phyloP scores from a whole-genome alignment of 129 eudicot species.

The Calendula officinalis region DNA sequence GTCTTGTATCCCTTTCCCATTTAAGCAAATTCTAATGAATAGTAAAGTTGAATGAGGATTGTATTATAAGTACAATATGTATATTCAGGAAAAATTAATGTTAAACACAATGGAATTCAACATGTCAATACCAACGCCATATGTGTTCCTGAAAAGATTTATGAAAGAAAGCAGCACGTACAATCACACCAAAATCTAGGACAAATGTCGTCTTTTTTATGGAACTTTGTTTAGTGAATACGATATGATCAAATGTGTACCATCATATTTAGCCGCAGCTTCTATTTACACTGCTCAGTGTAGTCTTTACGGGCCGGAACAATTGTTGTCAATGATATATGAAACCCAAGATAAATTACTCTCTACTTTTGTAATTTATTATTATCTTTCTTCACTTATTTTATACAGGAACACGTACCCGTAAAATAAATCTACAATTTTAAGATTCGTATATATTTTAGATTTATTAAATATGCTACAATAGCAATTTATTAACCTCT shows the following conservation, averaged over 20 bases:
- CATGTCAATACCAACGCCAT: constrained; percentile 87
- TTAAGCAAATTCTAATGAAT: no score
- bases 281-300: constrained; percentile 83
- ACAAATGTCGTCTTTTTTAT: constrained; percentile 63
- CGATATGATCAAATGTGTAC: constrained; percentile 75
- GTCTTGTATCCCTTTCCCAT: no score
- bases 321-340: constrained; percentile 82
- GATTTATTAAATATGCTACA: no score
- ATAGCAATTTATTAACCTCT: no score
- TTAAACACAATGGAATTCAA: constrained; percentile 85
- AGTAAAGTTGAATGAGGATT: no score
- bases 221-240: constrained; percentile 90
- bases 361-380: constrained; percentile 66
- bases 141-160: constrained; percentile 76
- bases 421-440: no score
- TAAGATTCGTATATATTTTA: no score
- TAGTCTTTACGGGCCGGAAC: constrained; percentile 56
- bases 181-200: constrained; percentile 68
- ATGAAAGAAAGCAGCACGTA: constrained; percentile 96
- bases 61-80: no score
- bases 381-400: background rate
- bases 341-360: constrained; percentile 64
- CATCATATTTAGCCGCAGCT: constrained; percentile 85
- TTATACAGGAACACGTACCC: no score
- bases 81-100: constrained; percentile 78